Evolutionary conservation across 176 grass and related monocot species (phyloP), one percentile per base, ranked within the genome.

Genomic region (Rhynchospora pubera): DNA sequence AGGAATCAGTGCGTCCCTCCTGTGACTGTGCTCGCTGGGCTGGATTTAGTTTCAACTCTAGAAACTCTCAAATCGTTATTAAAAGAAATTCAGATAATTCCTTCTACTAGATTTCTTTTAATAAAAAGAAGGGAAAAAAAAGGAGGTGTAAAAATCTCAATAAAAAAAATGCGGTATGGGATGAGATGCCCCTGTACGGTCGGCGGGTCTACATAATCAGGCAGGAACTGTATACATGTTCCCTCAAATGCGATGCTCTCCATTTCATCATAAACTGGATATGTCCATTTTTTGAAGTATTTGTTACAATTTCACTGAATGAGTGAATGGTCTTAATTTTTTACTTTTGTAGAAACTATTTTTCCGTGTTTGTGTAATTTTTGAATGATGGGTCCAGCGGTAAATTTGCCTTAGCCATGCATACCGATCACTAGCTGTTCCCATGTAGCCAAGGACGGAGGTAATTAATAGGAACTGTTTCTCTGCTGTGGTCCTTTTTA

Each of bases 161-260:
- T 18, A 18, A 11, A 57, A 57, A 39, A 18, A 57, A 57, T 57
- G 55, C 4, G 16, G 16, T 18, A 57, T n/a, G 11, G 32, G 18
- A 57, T 57, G 44, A 82, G 32, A 83, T 83, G 61, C 8, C 52
- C 0, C 5, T 57, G 55, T 83, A 65, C 58, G 80, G 62, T n/a
- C 32, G 45, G 39, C 48, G 22, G 80, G 80, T 69, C 62, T 23
- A 26, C 80, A 24, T 19, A 64, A 39, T 55, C 61, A n/a, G 55
- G 7, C 42, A 28, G 15, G 2, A 9, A 66, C 24, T 26, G 5
- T 46, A 39, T 66, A 2, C 16, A 82, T 48, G 55, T 22, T 28
- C 42, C 42, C 22, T 11, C 26, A 12, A 34, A 24, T 57, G 18
- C 77, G 18, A 18, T 39, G 51, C 30, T 16, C 77, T 43, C 51